These are phyloP conservation scores for Pascua guehoae DNA, from an alignment of 1,284 basidiomycete species.

Conservation along the genomic window DNA sequence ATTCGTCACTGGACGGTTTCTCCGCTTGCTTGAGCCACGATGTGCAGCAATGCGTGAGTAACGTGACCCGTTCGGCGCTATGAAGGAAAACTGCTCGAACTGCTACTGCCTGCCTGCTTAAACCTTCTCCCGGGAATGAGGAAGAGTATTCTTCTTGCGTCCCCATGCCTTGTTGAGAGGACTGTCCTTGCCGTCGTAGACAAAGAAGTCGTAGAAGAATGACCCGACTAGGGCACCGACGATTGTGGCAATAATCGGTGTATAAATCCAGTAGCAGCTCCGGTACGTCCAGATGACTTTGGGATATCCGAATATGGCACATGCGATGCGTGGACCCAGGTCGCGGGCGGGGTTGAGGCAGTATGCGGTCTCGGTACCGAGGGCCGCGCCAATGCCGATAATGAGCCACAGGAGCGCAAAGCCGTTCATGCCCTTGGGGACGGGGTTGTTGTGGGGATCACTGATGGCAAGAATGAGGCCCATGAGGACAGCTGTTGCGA, in stretches of 20 bases:
- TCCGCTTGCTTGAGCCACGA: no score
- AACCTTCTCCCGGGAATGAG: no score
- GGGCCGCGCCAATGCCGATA: slow-evolving; percentile 13
- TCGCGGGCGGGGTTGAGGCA: slow-evolving; percentile 38
- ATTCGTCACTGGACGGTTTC: no score
- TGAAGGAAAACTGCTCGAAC: no score
- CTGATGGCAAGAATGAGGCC: slow-evolving; percentile 6
- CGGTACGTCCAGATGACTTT: slow-evolving; percentile 24
- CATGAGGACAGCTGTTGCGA: slow-evolving; percentile 14
- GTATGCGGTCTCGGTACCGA: slow-evolving; percentile 16
- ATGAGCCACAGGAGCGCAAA: slow-evolving; percentile 8
- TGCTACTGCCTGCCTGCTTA: no score
- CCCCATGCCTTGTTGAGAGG: slow-evolving; percentile 12
- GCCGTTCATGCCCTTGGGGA: slow-evolving; percentile 10
- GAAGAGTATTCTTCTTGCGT: background rate
- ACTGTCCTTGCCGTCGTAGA: slow-evolving; percentile 9
- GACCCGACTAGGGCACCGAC: slow-evolving; percentile 5
- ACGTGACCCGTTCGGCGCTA: no score
- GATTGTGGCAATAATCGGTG: slow-evolving; percentile 6
- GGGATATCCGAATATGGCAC: slow-evolving; percentile 30
- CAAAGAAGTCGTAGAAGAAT: slow-evolving; percentile 13
- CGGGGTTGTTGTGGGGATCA: slow-evolving; percentile 13
- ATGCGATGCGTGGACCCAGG: slow-evolving; percentile 33
- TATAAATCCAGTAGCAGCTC: slow-evolving; percentile 25
- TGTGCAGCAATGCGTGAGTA: no score